Percentiles rank a stretch among this genome's conserved stretches.
phyloP scores from a whole-genome alignment of 441 rosid genomes.

The Syzygium syzygioides region DNA sequence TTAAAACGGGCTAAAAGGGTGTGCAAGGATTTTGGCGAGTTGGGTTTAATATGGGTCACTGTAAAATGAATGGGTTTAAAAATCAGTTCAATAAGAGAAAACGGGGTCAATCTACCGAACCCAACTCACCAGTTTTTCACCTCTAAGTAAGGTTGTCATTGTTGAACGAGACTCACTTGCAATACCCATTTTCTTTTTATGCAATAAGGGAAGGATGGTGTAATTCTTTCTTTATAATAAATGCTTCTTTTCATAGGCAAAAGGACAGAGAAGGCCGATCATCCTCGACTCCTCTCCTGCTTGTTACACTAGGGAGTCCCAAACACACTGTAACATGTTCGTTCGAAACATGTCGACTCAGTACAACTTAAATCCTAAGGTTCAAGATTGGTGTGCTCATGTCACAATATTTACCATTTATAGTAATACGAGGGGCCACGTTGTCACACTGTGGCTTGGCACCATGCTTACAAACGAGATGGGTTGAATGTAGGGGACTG shows the following conservation, averaged over 20 bases:
- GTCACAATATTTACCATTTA: neutral
- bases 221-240: neutral
- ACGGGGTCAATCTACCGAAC: too few species aligned
- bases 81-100: too few species aligned
- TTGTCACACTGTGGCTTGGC: neutral
- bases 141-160: too few species aligned
- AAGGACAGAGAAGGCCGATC: neutral
- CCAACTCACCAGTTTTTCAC: too few species aligned
- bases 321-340: neutral
- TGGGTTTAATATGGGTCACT: too few species aligned
- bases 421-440: neutral
- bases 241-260: neutral
- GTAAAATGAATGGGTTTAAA: too few species aligned
- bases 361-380: neutral
- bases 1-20: too few species aligned
- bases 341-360: neutral
- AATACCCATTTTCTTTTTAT: too few species aligned
- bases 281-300: neutral
- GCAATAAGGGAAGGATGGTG: too few species aligned
- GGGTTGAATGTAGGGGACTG: neutral
- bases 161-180: too few species aligned
- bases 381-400: neutral
- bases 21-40: too few species aligned
- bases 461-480: fast-evolving
- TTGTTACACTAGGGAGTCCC: neutral